Base-by-base conservation (phyloP, 106 monocot genomes). In the Narthecium ossifragum region DNA sequence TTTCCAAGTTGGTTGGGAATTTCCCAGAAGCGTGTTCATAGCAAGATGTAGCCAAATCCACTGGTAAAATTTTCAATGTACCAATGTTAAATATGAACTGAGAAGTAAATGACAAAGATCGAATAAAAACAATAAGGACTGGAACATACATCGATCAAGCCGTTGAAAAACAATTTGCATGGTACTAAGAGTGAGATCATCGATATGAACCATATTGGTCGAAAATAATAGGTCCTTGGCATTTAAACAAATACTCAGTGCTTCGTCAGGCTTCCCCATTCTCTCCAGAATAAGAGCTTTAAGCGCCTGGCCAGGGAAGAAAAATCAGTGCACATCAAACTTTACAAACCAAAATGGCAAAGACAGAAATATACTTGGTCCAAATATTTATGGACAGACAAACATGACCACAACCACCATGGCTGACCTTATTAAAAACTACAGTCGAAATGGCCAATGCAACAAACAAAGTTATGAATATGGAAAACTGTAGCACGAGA, bases 121-220 rank as follows among this genome's bases (percentile, higher is more conserved):
- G 33, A 70, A 50, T 3, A 29, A 55, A 30, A 30, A 2, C 8
- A 55, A 55, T 28, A 30, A 0, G 6, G 5, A 7, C n/a, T 49
- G 15, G 27, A 4, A 57, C 72, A n/a, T 18, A 96, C 96, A 87
- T 57, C 78, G 85, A 55, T 87, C 78, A 70, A 96, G 84, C 33
- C 90, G 62, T 66, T 96, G 96, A 55, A 90, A 84, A 50, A 86
- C 96, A 68, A 96, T 90, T 63, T 96, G 96, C 62, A 96, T 70
- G 14, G 96, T 90, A 74, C 83, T 96, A 64, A 96, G 90, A 8
- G 96, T 96, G 30, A 96, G 83, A 66, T 96, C 90, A 67, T 96
- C 96, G 55, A 90, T 67, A 39, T 78, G 74, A 71, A 81, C 30
- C 17, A 49, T 65, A 60, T 64, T 70, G 46, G 66, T 76, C 17